Percentiles rank a stretch among this genome's conserved stretches.
These are phyloP conservation scores for Parastagonospora nodorum DNA, from an alignment of 2,329 filamentous ascomycete genomes.

Conservation along the genomic window DNA sequence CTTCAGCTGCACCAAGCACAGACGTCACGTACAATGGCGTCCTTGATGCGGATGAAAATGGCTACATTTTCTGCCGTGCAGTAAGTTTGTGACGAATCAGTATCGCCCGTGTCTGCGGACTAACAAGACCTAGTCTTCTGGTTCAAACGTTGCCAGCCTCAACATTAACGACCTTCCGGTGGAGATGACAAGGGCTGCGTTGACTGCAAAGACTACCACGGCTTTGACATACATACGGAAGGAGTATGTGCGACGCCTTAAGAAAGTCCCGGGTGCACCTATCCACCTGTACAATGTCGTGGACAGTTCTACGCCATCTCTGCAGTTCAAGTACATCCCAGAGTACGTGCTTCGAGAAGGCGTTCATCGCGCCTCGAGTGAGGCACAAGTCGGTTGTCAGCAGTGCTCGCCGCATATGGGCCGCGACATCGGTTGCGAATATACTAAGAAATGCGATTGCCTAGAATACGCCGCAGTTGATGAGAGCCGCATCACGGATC, in stretches of 20 bases:
- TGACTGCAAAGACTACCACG: conserved; percentile 25
- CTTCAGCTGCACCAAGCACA: conserved; percentile 13
- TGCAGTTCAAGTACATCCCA: conserved; percentile 72
- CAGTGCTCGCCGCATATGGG: conserved; percentile 64
- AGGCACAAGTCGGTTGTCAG: conserved; percentile 69
- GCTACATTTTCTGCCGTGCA: conserved; percentile 41
- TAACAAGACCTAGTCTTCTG: conserved; percentile 1
- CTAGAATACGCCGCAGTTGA: conserved; percentile 65
- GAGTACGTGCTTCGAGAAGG: conserved; percentile 62
- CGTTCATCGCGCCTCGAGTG: conserved; percentile 64
- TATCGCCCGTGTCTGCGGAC: conserved; percentile 2
- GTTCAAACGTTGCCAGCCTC: conserved; percentile 27
- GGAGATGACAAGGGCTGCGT: conserved; percentile 43
- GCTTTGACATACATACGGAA: conserved; percentile 45
- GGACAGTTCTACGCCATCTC: conserved; percentile 61
- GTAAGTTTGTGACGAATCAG: conserved; percentile 20
- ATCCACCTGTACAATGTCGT: conserved; percentile 69
- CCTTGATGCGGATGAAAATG: conserved; percentile 44
- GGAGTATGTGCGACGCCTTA: conserved; percentile 43
- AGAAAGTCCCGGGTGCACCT: conserved; percentile 33
- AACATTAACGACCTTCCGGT: conserved; percentile 43
- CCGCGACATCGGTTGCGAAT: conserved; percentile 63
- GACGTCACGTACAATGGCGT: conserved; percentile 50
- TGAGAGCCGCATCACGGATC: conserved; percentile 39
- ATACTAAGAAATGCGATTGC: conserved; percentile 66